Evolutionary conservation across 2,329 filamentous ascomycete genomes (phyloP), one percentile per base, ranked within the genome.

Genomic region (Chaetomiaceae sp.): DNA sequence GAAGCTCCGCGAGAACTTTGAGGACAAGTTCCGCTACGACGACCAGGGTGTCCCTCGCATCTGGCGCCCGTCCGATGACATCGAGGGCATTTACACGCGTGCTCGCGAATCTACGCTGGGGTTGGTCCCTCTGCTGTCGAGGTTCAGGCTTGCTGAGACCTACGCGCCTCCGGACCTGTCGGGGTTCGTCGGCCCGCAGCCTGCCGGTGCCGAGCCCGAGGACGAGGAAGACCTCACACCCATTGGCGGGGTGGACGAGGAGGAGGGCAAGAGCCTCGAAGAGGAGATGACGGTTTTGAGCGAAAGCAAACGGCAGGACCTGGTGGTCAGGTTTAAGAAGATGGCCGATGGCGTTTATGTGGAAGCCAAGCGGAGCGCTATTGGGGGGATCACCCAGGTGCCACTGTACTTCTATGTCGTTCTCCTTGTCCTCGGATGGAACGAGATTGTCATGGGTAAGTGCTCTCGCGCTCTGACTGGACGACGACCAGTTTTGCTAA

Each of bases 11-110:
- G 93, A 99, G 69, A 97, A 96, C 73, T 99, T 99, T 60, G 93
- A 99, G 70, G 93, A 99, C 73, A 96, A 96, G 70, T 99, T 99
- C 79, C 86, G 93, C 57, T 99, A 99, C 63, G 93, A 99, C 63
- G 91, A 96, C 53, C 83, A 84, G 6, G 93, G 93, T 21, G 93
- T 99, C 4, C 93, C 93, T 5, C 81, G 93, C 53, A 96, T 99
- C 69, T 99, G 93, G 93, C 84, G 91, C 20, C 93, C 93, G 1
- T 91, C 86, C 2, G 93, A 99, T 66, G 93, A 99, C 65, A 99
- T 99, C 55, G 93, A 99, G 72, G 91, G 92, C 40, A 75, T 95
- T 37, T 99, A 97, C 70, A 96, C 90, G 31, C 86, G 84, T 57
- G 92, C 93, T 3, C 83, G 92, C 57, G 92, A 97, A 70, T 95